Evolutionary conservation across 2,329 filamentous ascomycete genomes (phyloP).

Genomic region (Verticillium dahliae): DNA sequence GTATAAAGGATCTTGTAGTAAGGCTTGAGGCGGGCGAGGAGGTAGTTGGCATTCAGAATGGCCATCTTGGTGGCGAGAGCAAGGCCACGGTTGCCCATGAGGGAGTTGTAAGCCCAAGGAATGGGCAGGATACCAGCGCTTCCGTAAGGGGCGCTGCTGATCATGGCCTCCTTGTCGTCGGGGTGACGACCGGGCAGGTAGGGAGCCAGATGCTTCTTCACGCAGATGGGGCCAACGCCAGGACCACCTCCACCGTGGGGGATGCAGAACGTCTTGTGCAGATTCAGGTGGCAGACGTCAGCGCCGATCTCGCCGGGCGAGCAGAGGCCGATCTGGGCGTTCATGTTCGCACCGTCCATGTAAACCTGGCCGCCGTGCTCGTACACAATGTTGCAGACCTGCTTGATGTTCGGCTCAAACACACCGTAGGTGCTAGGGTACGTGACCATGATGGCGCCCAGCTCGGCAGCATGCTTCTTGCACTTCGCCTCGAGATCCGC

Average conservation of each 20-base stretch:
- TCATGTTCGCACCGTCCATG: constrained; percentile 99
- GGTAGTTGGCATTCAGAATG: constrained; percentile 95
- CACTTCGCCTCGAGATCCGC: constrained; percentile 82
- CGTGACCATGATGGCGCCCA: constrained; percentile 93
- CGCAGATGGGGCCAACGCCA: constrained; percentile 89
- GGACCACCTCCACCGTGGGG: constrained; percentile 92
- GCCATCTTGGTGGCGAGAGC: constrained; percentile 88
- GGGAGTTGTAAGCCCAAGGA: constrained; percentile 89
- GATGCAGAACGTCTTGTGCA: constrained; percentile 99
- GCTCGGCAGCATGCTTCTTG: constrained; percentile 75
- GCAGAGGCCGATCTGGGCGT: constrained; percentile 92
- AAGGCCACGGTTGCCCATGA: constrained; percentile 80
- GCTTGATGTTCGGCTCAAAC: constrained; percentile 84
- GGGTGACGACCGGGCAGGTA: constrained; percentile 58
- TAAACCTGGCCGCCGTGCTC: constrained; percentile 87
- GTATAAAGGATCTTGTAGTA: constrained; percentile 94
- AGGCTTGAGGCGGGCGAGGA: constrained; percentile 76
- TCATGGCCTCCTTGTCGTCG: constrained; percentile 41
- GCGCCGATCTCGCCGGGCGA: constrained; percentile 93
- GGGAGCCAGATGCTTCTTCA: constrained; percentile 70
- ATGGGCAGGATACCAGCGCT: constrained; percentile 91
- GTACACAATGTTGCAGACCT: constrained; percentile 81
- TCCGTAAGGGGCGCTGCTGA: constrained; percentile 79
- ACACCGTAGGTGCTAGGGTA: constrained; percentile 95
- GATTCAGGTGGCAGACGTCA: constrained; percentile 93